Base-by-base conservation (phyloP, 2,329 filamentous ascomycete genomes). In the Colletotrichum higginsianum region DNA sequence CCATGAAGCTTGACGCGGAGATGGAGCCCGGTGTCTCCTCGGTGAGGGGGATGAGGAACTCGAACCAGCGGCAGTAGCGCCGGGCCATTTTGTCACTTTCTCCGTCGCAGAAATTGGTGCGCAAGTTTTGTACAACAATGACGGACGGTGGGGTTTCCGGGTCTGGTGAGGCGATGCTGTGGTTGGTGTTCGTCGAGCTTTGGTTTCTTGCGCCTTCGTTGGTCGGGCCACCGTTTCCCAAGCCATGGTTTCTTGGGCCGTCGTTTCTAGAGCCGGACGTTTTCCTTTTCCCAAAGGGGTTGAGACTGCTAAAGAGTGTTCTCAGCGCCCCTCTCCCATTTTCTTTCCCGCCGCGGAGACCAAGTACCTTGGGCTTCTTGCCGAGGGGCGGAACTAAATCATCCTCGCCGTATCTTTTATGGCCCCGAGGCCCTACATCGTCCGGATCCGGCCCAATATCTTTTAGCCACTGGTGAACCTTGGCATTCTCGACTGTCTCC, bases 311-410 rank as follows among this genome's bases (percentile, higher is more conserved):
- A 15, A 67, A 57, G 8, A 67, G 50, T n/a, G 23, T 49, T 9
- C 40, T 61, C 21, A 71, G 23, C 21, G 61, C 50, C 18, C 6
- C 40, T 21, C 35, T 38, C 7, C 16, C 35, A 9, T 57, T 38
- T 9, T 47, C n/a, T 12, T 52, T 23, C 18, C 64, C 68, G 50
- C 58, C 65, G 5, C 52, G 57, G 30, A 70, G 67, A 49, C 42
- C n/a, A 21, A 40, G 12, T 16, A 30, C 18, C 23, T 26, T 23
- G 3, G 46, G 6, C 44, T 52, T 61, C 47, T 71, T 71, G 26
- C 23, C 9, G 40, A 12, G 23, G 16, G 23, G 38, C 40, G 15
- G 26, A 50, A 3, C 21, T 15, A 68, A 47, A 8, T 68, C 57
- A 3, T 68, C 46, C 4, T 46, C 49, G 4, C 44, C 64, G 6